A percentile compares a stretch with the other conserved stretches of the same genome.
Conservation (phyloP, 306 rosid species). For the Gleditsia sinensis region DNA sequence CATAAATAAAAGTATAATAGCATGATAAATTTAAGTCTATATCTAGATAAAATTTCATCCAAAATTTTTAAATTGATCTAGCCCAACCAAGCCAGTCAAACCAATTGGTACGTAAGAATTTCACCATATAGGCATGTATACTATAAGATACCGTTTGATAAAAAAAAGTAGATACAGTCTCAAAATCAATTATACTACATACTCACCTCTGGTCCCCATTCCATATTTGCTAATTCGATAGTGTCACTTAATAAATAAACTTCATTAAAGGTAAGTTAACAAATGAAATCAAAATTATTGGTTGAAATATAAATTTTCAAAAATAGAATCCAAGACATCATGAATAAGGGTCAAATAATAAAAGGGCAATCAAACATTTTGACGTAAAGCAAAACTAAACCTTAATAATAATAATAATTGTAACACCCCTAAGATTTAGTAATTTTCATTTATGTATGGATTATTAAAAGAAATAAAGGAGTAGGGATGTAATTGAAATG, state of each 20-base stretch:
- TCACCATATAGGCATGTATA: background rate
- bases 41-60: too few species aligned
- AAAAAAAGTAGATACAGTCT: background rate
- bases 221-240: constrained; percentile 77
- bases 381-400: background rate
- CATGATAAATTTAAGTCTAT: too few species aligned
- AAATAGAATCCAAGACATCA: background rate
- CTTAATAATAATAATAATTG: too few species aligned
- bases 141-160: background rate
- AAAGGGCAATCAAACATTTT: constrained; percentile 14
- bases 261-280: constrained; percentile 12
- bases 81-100: too few species aligned
- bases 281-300: constrained; percentile 14
- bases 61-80: too few species aligned
- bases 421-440: too few species aligned
- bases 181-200: background rate
- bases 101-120: too few species aligned
- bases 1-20: too few species aligned
- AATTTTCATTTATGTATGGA: too few species aligned
- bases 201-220: constrained; percentile 79
- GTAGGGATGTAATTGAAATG: too few species aligned
- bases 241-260: constrained; percentile 57
- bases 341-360: constrained; percentile 6
- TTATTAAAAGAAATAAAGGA: too few species aligned
- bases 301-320: background rate